Base-by-base conservation (phyloP, 164 flowering plant genomes). In the Sextonia rubra region DNA sequence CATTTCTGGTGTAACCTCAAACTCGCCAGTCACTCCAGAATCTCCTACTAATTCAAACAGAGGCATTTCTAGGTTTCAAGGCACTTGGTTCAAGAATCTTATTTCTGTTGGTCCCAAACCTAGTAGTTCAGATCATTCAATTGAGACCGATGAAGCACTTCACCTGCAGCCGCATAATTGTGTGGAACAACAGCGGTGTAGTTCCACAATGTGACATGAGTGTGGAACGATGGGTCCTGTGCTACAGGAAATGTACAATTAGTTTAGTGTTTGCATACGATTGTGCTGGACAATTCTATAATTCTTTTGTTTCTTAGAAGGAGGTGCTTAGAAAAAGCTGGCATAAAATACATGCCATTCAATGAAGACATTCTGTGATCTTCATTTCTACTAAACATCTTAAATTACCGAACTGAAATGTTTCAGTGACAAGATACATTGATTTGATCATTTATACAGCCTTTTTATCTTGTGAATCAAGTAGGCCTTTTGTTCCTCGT, bases 1-100 rank as follows among this genome's bases (percentile, higher is more conserved):
- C 71, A 84, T 93, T 20, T n/a, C 74, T 18, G 73, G 73, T 15
- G 44, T 75, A 61, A 64, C 86, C 47, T 71, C 89, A 56, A 88
- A 83, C 68, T 69, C 77, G 18, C 37, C 69, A 20, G 68, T 55
- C n/a, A 62, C 78, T 47, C 77, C 90, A 6, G 91, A 89, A 15
- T 79, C 92, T 20, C 76, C 87, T 12, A 71, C 81, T 71, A 85
- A 77, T 77, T 76, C 91, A 29, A 84, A 73, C 70, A 74, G 90
- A 82, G 88, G 62, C 72, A 26, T 7, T 61, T 87, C 90, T 30
- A 85, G 84, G 77, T 77, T 90, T 63, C 94, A 93, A 77, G 84
- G 79, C n/a, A 22, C 85, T 64, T 94, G 97, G 98, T 83, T 94
- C 74, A 90, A 83, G 78, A 90, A 80, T 77, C 78, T 94, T 3